Conservation (phyloP, 2,329 filamentous ascomycete genomes). For the Penicillium polonicum region DNA sequence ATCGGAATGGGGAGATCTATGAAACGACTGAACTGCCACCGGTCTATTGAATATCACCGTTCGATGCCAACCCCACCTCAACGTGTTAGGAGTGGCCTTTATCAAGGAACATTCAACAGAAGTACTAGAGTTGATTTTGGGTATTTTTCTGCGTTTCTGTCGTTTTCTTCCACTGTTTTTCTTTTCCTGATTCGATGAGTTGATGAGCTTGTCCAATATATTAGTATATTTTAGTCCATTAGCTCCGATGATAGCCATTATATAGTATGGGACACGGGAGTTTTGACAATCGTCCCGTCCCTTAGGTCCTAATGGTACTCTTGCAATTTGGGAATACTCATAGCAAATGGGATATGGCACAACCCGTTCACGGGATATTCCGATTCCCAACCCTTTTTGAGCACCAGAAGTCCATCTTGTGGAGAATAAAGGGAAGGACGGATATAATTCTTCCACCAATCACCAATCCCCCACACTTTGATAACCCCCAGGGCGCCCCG, state of each 20-base stretch:
- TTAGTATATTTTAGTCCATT: too few relatives aligned
- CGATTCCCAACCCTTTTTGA: background rate
- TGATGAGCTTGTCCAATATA: too few relatives aligned
- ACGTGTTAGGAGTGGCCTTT: background rate
- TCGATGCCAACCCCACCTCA: background rate
- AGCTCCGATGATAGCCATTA: too few relatives aligned
- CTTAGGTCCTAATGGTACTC: too few relatives aligned
- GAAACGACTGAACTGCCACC: slow-evolving; percentile 2
- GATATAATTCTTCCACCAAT: slow-evolving; percentile 9
- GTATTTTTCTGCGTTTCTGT: background rate
- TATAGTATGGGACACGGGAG: too few relatives aligned
- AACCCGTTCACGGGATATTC: background rate
- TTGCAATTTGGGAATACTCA: too few relatives aligned
- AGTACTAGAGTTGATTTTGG: background rate
- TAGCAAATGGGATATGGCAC: background rate
- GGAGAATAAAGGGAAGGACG: background rate
- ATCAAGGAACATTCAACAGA: background rate
- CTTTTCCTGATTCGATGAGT: too few relatives aligned
- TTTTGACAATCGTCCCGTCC: too few relatives aligned
- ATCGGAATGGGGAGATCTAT: background rate
- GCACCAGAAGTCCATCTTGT: background rate
- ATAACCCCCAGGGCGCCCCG: background rate
- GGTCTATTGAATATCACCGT: background rate
- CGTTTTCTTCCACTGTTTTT: too few relatives aligned
- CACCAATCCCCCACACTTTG: background rate